These are phyloP conservation scores for Eucalyptus curtisii DNA, from an alignment of 345 rosid genomes.

Conservation along the genomic window DNA sequence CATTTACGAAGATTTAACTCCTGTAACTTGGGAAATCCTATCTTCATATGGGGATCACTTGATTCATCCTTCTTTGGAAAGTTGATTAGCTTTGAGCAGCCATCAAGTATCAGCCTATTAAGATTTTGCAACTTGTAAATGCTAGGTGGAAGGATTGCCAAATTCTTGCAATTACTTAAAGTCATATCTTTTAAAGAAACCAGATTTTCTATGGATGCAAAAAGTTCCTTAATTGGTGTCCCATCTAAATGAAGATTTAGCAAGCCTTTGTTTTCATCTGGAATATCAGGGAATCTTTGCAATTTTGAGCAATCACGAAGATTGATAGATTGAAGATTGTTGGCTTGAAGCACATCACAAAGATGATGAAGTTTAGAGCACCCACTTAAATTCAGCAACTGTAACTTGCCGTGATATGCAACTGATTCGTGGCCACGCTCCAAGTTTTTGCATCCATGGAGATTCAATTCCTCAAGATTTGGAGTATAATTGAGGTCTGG, in stretches of 20 bases:
- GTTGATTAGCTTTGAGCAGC: background rate
- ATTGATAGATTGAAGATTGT: background rate
- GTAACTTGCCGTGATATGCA: background rate
- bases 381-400: background rate
- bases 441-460: background rate
- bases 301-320: background rate
- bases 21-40: background rate
- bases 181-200: fast-evolving
- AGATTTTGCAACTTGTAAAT: background rate
- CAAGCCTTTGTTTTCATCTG: background rate
- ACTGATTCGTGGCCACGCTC: background rate
- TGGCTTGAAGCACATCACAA: background rate
- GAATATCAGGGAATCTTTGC: background rate
- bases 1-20: fast-evolving
- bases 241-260: background rate
- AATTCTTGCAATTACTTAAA: background rate
- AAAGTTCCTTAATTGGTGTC: background rate
- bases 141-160: background rate
- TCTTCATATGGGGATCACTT: background rate
- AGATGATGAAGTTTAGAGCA: background rate
- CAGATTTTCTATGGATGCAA: background rate
- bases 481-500: background rate
- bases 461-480: background rate
- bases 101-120: fast-evolving
- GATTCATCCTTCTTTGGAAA: background rate